These are phyloP conservation scores for Blastocystis sp. DNA, from an alignment of 352 stramenopile genomes.

Conservation along the genomic window DNA sequence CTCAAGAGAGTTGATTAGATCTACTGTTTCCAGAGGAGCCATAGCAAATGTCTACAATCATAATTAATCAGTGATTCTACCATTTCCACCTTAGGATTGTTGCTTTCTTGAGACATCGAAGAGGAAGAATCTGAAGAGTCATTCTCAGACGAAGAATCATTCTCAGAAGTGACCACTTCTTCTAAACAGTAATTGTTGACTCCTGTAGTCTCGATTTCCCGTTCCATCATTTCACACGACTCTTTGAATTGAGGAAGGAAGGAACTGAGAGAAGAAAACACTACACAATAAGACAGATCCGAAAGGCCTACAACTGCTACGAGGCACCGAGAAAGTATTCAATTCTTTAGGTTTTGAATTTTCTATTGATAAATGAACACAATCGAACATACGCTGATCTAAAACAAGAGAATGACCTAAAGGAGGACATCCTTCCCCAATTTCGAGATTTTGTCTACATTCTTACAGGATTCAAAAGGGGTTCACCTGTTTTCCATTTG, in stretches of 20 bases:
- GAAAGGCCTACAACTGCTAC: not conserved
- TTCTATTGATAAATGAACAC: not conserved
- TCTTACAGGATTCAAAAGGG: not conserved
- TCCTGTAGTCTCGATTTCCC: conserved; percentile 15
- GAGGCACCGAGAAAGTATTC: conserved; percentile 27
- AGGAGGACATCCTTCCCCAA: not conserved
- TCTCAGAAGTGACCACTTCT: not conserved
- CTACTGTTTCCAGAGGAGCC: conserved; percentile 34
- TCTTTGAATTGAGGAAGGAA: conserved; percentile 49
- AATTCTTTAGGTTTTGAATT: not conserved
- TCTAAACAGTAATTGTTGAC: conserved; percentile 10
- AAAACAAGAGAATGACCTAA: not conserved
- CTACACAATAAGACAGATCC: not conserved
- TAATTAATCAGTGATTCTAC: not conserved
- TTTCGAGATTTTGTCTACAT: not conserved
- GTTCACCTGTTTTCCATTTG: not conserved
- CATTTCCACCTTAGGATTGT: conserved; percentile 34
- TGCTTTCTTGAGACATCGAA: not conserved
- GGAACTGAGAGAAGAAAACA: conserved; percentile 26
- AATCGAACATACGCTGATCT: not conserved
- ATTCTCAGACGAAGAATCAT: not conserved
- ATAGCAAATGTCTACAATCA: conserved; percentile 1
- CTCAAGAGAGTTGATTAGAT: conserved; percentile 15
- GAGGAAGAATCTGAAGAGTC: no score
- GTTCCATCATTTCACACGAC: conserved; percentile 16